Base-by-base conservation (phyloP, 164 flowering plant species). In the Stephania japonica region DNA sequence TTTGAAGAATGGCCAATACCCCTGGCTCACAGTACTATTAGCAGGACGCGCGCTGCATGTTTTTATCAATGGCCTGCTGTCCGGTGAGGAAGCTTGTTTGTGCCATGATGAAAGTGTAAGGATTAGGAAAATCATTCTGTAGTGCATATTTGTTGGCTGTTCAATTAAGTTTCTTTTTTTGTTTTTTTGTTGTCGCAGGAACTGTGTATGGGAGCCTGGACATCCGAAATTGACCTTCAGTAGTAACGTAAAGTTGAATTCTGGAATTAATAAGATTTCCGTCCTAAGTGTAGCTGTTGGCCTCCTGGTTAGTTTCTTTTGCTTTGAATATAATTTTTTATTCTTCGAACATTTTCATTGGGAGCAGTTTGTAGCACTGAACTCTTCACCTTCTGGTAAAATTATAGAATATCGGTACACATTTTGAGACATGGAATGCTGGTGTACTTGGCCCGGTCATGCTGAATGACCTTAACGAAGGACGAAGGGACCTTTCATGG, bases 361-460 rank as follows among this genome's bases (percentile, higher is more conserved):
- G n/a, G 21, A 56, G 62, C n/a, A 3, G 19, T 16, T n/a, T 19
- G n/a, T 56, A 56, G 62, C 19, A n/a, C 62, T 56, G 43, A 64
- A 27, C 2, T 38, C 50, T 74, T 65, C 18, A 6, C 26, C 32
- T 7, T 47, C 19, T 67, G 49, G 59, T 77, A 18, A 42, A 68
- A 61, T 69, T 73, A 32, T 80, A 96, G 99, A 96, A 96, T 80
- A 87, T 92, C 47, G 98, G 97, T 2, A 73, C 80, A 24, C 97
- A 90, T 77, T 93, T 85, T 76, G 99, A 96, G 86, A 83, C 87
- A 56, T 89, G 97, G 94, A 93, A 96, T 83, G 88, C 92, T 74
- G 99, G 99, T 43, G 93, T 96, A 77, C 88, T 93, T 75, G 99
- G 98, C 21, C 98, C 98, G 6, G 91, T 93, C 47, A 82, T 88